These are phyloP conservation scores for Phytophthora europaea DNA, from an alignment of 352 stramenopile species.

Conservation along the genomic window DNA sequence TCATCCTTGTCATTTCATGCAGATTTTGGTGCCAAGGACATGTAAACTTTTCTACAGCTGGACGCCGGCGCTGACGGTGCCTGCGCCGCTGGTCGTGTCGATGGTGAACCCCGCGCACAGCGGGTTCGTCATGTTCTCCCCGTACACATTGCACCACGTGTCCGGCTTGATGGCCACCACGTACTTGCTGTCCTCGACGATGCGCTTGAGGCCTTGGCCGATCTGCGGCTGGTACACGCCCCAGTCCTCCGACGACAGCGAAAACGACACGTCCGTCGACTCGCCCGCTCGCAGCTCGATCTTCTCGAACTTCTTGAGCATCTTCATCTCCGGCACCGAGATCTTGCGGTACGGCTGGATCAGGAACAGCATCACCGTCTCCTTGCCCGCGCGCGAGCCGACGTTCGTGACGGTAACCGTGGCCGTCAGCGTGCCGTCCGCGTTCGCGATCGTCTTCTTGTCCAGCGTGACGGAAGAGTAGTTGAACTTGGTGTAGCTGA, in stretches of 20 bases:
- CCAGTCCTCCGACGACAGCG: conserved; percentile 60
- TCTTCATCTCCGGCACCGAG: conserved; percentile 82
- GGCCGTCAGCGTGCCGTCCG: conserved; percentile 41
- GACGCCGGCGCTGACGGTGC: conserved; percentile 23
- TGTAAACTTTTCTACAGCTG: conserved; percentile 8
- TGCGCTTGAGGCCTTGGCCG: conserved; percentile 49
- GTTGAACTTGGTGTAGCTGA: conserved; percentile 81
- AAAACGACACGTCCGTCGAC: conserved; percentile 49
- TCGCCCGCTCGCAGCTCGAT: conserved; percentile 65
- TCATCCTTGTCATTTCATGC: too few species aligned
- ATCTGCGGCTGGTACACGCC: conserved; percentile 67
- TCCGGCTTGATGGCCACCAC: conserved; percentile 72
- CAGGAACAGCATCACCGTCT: conserved; percentile 86
- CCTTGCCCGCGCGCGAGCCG: conserved; percentile 60
- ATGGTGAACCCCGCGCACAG: conserved; percentile 44
- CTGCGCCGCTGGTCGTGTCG: conserved; percentile 30
- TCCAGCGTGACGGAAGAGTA: conserved; percentile 61
- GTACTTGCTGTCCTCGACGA: conserved; percentile 78
- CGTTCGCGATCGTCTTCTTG: conserved; percentile 36
- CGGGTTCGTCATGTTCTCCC: too few species aligned
- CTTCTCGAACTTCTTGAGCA: conserved; percentile 86
- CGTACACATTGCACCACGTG: conserved; percentile 31
- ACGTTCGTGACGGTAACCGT: conserved; percentile 78
- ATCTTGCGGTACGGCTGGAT: conserved; percentile 68
- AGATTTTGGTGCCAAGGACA: too few species aligned